phyloP scores from a whole-genome alignment of 1,139 yeast species.

The Yamadazyma taylorii region DNA sequence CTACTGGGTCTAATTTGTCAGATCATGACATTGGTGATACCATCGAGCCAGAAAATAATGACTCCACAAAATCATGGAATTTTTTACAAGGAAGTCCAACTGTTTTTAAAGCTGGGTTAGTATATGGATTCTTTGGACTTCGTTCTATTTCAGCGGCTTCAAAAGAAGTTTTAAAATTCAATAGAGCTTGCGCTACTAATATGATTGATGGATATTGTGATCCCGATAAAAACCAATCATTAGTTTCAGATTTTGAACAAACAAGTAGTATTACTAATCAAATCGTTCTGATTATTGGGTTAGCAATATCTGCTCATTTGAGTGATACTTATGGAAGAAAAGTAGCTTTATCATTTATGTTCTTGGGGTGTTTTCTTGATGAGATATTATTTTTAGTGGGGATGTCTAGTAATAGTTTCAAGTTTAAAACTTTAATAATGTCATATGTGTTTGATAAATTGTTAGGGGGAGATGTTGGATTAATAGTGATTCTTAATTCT shows the following conservation, averaged over 20 bases:
- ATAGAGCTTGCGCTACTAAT: conserved; percentile 11
- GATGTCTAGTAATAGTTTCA: conserved; percentile 6
- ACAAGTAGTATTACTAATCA: conserved; percentile 21
- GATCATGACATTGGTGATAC: too few relatives aligned
- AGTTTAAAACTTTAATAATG: conserved; percentile 8
- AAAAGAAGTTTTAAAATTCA: conserved; percentile 7
- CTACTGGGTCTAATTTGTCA: too few relatives aligned
- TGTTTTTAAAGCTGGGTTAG: conserved; percentile 3
- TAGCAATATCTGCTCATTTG: conserved; percentile 51
- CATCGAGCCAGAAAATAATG: too few relatives aligned
- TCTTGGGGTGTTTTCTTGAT: conserved; percentile 23
- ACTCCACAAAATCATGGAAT: too few relatives aligned
- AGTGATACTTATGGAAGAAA: conserved; percentile 64
- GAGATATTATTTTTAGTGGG: neutral
- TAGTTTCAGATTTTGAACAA: conserved; percentile 31
- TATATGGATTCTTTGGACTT: conserved; percentile 4
- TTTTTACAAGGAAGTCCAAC: conserved; percentile 5
- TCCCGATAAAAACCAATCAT: conserved; percentile 29
- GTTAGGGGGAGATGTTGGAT: conserved; percentile 8
- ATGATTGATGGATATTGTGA: conserved; percentile 21
- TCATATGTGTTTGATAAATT: neutral
- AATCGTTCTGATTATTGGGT: conserved; percentile 29
- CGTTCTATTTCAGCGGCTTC: conserved; percentile 1
- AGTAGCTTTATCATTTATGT: conserved; percentile 34
- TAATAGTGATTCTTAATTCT: conserved; percentile 6